These are phyloP conservation scores for Thelephora aurantiotincta DNA, from an alignment of 768 basidiomycete species.

Conservation along the genomic window DNA sequence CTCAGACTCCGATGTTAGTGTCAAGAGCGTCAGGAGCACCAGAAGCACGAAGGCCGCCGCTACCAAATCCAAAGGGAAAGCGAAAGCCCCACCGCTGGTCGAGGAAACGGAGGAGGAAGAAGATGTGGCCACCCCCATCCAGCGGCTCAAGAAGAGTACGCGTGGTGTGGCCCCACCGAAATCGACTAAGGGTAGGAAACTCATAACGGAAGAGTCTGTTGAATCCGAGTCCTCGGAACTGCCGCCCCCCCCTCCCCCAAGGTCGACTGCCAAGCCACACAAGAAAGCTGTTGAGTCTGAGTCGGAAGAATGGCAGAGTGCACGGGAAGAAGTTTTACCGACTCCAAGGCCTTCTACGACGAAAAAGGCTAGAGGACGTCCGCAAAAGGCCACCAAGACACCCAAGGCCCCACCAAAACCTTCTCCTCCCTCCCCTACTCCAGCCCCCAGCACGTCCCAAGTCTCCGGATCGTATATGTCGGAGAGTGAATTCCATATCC, in stretches of 20 bases:
- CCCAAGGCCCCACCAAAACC: neutral
- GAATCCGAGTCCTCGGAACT: neutral
- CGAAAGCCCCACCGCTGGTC: constrained; percentile 1
- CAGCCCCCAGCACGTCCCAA: too few relatives aligned
- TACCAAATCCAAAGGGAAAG: neutral
- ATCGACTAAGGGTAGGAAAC: neutral
- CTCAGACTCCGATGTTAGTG: neutral
- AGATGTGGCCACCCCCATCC: neutral
- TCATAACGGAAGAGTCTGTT: neutral
- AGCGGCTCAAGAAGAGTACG: neutral
- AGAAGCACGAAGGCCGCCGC: neutral
- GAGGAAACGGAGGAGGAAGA: constrained; percentile 1
- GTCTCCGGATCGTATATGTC: neutral
- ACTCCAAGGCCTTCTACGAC: neutral
- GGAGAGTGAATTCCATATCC: neutral
- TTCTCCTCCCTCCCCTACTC: too few relatives aligned
- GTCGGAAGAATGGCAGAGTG: neutral
- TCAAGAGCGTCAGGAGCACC: constrained; percentile 3
- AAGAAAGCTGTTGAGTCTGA: neutral
- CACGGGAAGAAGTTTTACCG: neutral
- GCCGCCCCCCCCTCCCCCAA: neutral
- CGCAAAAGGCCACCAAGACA: neutral
- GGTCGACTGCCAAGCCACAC: neutral
- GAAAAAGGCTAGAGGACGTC: neutral
- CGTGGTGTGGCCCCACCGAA: neutral